Conservation (phyloP, 176 grass and related monocot species). For the Hordeum vulgare region DNA sequence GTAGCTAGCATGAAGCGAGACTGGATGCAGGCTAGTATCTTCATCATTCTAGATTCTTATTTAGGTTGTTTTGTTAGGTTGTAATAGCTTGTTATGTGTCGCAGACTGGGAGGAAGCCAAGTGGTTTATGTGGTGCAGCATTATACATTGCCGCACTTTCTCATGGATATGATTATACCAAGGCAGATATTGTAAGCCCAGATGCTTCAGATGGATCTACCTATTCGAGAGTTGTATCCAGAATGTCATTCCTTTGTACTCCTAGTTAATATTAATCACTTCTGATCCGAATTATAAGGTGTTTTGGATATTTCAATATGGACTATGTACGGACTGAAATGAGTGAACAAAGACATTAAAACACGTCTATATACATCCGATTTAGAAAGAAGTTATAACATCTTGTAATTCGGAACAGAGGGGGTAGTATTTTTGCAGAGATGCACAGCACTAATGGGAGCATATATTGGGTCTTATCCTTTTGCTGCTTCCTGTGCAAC, state of each 20-base stretch:
- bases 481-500: background rate
- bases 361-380: too few relatives aligned
- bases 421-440: background rate
- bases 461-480: background rate
- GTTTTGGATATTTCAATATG: too few relatives aligned
- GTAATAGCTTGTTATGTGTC: constrained; percentile 5
- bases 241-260: background rate
- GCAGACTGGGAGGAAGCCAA: constrained; percentile 90
- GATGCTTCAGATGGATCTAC: background rate
- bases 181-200: constrained; percentile 76
- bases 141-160: constrained; percentile 79
- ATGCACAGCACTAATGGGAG: background rate
- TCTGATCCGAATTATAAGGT: too few relatives aligned
- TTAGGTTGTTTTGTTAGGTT: constrained; percentile 8
- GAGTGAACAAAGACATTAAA: too few relatives aligned
- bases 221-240: constrained; percentile 16
- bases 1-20: constrained; percentile 88
- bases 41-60: background rate
- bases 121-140: constrained; percentile 94
- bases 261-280: too few relatives aligned
- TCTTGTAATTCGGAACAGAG: too few relatives aligned
- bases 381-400: too few relatives aligned
- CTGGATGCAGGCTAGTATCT: constrained; percentile 77
- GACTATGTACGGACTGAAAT: too few relatives aligned
- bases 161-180: constrained; percentile 62